Evolutionary conservation across 1,139 yeast genomes (phyloP).

Genomic region (Kodamaea anthophila): DNA sequence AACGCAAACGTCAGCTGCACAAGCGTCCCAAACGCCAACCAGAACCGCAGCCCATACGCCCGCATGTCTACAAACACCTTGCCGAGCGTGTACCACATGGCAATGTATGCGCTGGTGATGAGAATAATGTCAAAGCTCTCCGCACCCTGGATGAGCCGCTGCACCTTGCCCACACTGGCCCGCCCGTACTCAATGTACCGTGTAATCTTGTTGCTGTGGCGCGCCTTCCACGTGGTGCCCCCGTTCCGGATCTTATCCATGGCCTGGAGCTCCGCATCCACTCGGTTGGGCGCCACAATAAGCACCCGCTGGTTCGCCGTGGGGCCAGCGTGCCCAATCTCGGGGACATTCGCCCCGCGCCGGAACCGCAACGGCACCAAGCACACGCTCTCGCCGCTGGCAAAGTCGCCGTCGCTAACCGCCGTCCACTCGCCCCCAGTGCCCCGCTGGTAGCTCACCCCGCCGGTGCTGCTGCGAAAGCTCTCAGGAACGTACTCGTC

Average conservation of each 20-base stretch:
- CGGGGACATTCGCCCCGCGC: slow-evolving; percentile 31
- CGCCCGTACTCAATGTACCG: slow-evolving; percentile 59
- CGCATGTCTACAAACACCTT: slow-evolving; percentile 80
- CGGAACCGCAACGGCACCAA: slow-evolving; percentile 55
- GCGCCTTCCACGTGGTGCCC: slow-evolving; percentile 50
- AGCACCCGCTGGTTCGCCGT: slow-evolving; percentile 35
- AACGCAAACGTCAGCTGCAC: slow-evolving; percentile 83
- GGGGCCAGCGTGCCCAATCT: slow-evolving; percentile 28
- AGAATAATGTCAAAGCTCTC: slow-evolving; percentile 83
- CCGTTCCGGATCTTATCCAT: slow-evolving; percentile 29
- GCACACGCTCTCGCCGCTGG: slow-evolving; percentile 35
- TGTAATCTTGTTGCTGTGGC: slow-evolving; percentile 58
- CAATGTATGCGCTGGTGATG: slow-evolving; percentile 75
- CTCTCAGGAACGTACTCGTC: slow-evolving; percentile 63
- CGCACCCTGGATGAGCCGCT: slow-evolving; percentile 61
- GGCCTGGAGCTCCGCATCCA: slow-evolving; percentile 27
- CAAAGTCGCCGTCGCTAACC: slow-evolving; percentile 20
- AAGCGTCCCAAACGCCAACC: slow-evolving; percentile 83
- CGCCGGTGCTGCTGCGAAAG: slow-evolving; percentile 15
- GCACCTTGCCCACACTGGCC: slow-evolving; percentile 39
- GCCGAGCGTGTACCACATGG: slow-evolving; percentile 83
- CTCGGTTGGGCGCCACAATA: slow-evolving; percentile 33
- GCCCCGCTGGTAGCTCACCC: slow-evolving; percentile 28
- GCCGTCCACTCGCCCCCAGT: slow-evolving; percentile 49
- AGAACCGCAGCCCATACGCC: slow-evolving; percentile 73